Evolutionary conservation across 352 stramenopile species (phyloP).

Genomic region (Globisporangium acanthophoron): DNA sequence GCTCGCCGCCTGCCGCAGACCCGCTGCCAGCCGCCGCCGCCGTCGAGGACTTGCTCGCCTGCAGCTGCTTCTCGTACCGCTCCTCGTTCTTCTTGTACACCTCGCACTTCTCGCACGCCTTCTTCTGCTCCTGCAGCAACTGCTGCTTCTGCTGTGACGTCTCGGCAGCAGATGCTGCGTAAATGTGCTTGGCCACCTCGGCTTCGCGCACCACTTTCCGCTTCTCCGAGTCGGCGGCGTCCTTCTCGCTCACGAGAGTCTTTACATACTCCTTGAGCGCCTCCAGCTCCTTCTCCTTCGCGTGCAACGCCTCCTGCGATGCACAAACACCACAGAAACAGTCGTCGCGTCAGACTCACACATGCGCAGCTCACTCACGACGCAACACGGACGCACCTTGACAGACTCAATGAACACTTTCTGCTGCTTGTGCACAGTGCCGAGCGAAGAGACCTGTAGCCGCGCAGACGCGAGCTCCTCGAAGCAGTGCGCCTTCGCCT

Average conservation of each 20-base stretch:
- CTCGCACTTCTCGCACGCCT: slow-evolving; percentile 55
- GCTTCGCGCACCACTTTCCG: slow-evolving; percentile 50
- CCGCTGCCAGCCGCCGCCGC: slow-evolving; percentile 16
- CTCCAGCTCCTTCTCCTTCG: slow-evolving; percentile 59
- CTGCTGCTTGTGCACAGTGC: slow-evolving; percentile 73
- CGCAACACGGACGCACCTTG: slow-evolving; percentile 29
- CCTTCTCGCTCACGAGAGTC: slow-evolving; percentile 45
- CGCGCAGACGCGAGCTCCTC: slow-evolving; percentile 68
- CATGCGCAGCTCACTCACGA: no score
- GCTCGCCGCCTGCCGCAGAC: slow-evolving; percentile 23
- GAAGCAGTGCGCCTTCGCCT: slow-evolving; percentile 65
- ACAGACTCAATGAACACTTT: slow-evolving; percentile 58
- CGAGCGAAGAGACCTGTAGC: slow-evolving; percentile 68
- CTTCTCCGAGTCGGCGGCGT: slow-evolving; percentile 46
- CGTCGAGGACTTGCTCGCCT: slow-evolving; percentile 21
- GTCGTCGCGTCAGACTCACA: no score
- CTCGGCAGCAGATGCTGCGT: slow-evolving; percentile 30
- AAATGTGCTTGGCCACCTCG: slow-evolving; percentile 63
- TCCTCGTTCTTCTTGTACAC: slow-evolving; percentile 45
- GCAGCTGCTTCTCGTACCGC: slow-evolving; percentile 35
- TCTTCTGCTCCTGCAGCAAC: slow-evolving; percentile 34
- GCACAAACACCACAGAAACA: background rate
- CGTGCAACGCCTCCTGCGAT: slow-evolving; percentile 40
- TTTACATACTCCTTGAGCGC: slow-evolving; percentile 61
- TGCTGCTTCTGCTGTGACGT: slow-evolving; percentile 42